Evolutionary conservation across 257 asterid genomes (phyloP).

Genomic region (Gardenia jasminoides): DNA sequence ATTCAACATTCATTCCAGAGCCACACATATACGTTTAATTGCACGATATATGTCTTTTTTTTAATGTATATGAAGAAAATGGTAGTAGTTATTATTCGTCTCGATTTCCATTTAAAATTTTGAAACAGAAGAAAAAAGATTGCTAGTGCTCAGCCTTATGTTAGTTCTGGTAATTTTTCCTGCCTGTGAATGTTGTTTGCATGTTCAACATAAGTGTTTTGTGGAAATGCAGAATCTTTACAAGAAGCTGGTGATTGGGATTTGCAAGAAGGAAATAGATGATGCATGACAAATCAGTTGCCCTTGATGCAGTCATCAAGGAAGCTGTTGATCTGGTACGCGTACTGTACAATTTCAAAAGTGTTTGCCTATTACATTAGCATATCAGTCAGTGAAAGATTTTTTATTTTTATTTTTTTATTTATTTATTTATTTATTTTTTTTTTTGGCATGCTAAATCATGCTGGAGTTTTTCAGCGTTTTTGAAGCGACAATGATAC

Average conservation of each 20-base stretch:
- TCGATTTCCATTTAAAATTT: too few species aligned
- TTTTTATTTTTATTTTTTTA: too few species aligned
- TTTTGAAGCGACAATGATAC: not conserved
- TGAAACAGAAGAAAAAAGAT: too few species aligned
- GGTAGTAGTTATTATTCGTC: too few species aligned
- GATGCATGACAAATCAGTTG: constrained; percentile 41
- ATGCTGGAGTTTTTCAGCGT: too few species aligned
- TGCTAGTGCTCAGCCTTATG: not conserved
- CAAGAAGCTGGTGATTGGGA: constrained; percentile 14
- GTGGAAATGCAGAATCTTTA: constrained; percentile 26
- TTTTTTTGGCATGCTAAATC: not conserved
- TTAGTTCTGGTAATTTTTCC: not conserved
- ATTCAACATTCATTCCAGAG: too few species aligned
- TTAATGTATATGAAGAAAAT: too few species aligned
- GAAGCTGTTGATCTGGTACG: constrained; percentile 64
- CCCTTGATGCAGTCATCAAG: constrained; percentile 39
- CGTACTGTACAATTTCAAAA: not conserved
- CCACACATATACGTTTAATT: too few species aligned
- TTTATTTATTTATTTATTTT: too few species aligned
- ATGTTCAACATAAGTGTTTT: not conserved
- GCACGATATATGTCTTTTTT: too few species aligned
- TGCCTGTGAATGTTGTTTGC: not conserved
- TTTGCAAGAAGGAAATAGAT: constrained; percentile 3
- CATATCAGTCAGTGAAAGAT: not conserved
- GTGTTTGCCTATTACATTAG: not conserved